Evolutionary conservation across 352 stramenopile species (phyloP), one percentile per base, ranked within the genome.

Genomic region (Pythium apleroticum): DNA sequence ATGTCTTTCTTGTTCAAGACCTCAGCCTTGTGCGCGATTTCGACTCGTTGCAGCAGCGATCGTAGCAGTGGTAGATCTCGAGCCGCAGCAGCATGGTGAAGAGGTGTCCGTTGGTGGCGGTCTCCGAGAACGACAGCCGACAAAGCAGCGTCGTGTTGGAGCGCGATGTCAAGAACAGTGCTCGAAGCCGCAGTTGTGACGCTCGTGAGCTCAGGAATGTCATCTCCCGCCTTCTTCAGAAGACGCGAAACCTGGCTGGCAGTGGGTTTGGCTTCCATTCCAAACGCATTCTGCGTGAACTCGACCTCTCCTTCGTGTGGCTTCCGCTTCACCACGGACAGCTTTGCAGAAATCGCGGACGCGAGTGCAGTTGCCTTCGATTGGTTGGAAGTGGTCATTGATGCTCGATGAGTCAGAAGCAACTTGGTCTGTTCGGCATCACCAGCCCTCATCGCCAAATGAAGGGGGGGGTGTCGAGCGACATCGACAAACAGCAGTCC

Each of bases 21-120:
- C 30, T 35, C 28, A 24, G 63, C 56, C 15, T 72, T 71, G 54
- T 83, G 53, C 15, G 19, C 45, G 17, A 55, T 65, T 2, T 62
- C 65, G 14, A 65, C 27, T 4, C 31, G 57, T 22, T 70, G 52
- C 28, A 93, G 57, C n/a, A 90, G 52, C 10, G 69, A 70, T 5
- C 72, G 69, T 10, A 93, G 52, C 5, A 93, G 52, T 41, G 77
- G 67, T 8, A 89, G 53, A 58, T 93, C 84, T 19, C 84, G 80
- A 19, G 90, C 86, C 2, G 48, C 58, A 14, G 81, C 76, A 3
- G 84, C 84, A 52, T 83, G 75, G 39, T 91, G 81, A 14, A 90
- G 73, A 1, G 79, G 73, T 4, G 81, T 89, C 22, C 74, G 67
- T 8, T 77, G 71, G 12, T 79, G 65, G 0, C 53, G 65, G 52